phyloP scores from a whole-genome alignment of 352 stramenopile genomes.

The Globisporangium uncinulatum region DNA sequence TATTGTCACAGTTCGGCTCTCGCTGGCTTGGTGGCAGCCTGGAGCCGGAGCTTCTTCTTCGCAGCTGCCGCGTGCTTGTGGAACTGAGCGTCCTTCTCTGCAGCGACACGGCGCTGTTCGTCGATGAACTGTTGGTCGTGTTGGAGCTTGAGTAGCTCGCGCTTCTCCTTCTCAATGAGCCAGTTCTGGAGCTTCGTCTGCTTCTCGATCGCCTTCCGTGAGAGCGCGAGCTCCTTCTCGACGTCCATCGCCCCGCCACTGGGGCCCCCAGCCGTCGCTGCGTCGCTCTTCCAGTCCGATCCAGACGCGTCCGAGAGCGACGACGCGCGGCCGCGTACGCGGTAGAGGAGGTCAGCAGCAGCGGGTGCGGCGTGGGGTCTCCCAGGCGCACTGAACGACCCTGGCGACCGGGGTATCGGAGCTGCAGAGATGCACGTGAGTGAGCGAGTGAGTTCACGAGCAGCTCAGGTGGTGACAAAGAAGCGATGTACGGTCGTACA shows the following conservation, averaged over 20 bases:
- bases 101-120: constrained; percentile 50
- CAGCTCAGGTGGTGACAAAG: not conserved
- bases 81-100: constrained; percentile 78
- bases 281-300: constrained; percentile 45
- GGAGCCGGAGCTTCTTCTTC: constrained; percentile 55
- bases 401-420: constrained; percentile 13
- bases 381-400: constrained; percentile 21
- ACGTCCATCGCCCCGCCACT: constrained; percentile 29
- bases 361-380: constrained; percentile 5
- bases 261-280: not conserved
- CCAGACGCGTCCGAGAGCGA: constrained; percentile 13
- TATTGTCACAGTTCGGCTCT: constrained; percentile 22
- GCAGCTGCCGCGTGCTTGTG: constrained; percentile 61
- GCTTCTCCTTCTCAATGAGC: constrained; percentile 86
- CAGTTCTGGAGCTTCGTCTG: constrained; percentile 87
- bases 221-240: constrained; percentile 60
- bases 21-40: constrained; percentile 18
- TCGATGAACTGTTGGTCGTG: constrained; percentile 73
- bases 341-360: constrained; percentile 51
- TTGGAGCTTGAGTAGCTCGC: constrained; percentile 76
- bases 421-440: not conserved
- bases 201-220: constrained; percentile 84
- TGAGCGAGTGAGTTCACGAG: not conserved
- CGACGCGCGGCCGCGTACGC: constrained; percentile 39
- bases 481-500: constrained; percentile 10